Evolutionary conservation across 202 grass and related monocot species (phyloP).

Genomic region (Setaria italica): DNA sequence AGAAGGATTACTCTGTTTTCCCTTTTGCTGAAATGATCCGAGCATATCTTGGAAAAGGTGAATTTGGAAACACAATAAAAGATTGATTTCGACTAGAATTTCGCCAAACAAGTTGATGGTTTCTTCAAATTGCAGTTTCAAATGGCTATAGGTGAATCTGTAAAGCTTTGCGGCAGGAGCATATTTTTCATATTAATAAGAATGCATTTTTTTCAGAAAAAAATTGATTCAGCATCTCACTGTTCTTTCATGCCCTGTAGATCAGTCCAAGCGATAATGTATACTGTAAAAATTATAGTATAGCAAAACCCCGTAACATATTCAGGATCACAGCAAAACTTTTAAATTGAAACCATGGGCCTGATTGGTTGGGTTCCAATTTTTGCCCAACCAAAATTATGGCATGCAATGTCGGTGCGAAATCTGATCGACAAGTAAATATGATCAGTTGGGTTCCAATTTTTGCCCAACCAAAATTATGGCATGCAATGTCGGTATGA

Average conservation of each 20-base stretch:
- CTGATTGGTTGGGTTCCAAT: too few relatives aligned
- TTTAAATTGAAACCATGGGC: background rate
- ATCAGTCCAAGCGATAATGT: background rate
- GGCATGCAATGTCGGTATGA: too few relatives aligned
- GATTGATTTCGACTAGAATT: background rate
- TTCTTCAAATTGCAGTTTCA: background rate
- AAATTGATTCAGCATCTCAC: background rate
- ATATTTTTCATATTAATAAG: background rate
- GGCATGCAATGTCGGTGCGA: too few relatives aligned
- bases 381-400: too few relatives aligned
- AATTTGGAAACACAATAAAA: background rate
- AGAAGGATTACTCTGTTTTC: background rate
- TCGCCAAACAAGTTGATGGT: background rate
- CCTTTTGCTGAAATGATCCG: background rate
- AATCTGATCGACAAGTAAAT: too few relatives aligned
- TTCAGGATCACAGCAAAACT: background rate
- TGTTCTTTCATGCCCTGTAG: background rate
- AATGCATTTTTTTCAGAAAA: background rate
- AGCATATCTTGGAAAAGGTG: background rate
- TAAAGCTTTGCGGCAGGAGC: background rate
- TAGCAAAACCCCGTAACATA: background rate
- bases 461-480: too few relatives aligned
- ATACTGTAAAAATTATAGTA: background rate
- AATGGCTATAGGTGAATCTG: background rate
- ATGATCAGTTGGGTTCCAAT: too few relatives aligned